Percentiles rank a stretch among this genome's conserved stretches.
Evolutionary conservation across 192 early-diverging fungal species (phyloP).

Genomic region (Phlyctochytrium planicorne): DNA sequence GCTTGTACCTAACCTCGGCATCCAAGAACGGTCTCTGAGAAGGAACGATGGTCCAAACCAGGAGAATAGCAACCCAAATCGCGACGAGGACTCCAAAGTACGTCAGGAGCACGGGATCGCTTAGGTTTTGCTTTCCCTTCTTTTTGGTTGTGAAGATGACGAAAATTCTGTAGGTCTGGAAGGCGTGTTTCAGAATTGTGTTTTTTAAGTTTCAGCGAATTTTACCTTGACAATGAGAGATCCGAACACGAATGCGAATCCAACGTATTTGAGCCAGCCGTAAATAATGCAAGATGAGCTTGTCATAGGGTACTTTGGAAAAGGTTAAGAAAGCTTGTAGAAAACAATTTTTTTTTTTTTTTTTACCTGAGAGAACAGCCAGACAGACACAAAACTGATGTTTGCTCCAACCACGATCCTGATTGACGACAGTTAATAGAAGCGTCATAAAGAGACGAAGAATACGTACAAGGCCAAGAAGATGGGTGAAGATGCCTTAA

Average conservation of each 20-base stretch:
- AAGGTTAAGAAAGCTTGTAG: background rate
- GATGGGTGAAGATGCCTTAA: background rate
- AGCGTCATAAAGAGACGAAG: background rate
- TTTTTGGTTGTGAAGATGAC: conserved; percentile 4
- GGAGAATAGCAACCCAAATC: background rate
- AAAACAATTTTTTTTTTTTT: background rate
- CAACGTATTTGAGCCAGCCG: conserved; percentile 6
- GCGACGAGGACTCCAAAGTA: conserved; percentile 1
- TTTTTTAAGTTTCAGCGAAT: too few species aligned
- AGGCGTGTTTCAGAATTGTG: too few species aligned
- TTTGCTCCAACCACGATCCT: background rate
- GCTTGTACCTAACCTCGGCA: background rate
- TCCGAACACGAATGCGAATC: conserved; percentile 6
- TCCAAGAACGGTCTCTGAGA: background rate
- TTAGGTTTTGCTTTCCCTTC: background rate
- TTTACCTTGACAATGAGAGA: conserved; percentile 1
- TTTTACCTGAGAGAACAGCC: conserved; percentile 1
- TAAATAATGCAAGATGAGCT: background rate
- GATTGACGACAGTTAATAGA: background rate
- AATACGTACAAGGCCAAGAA: conserved; percentile 2
- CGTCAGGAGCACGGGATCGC: background rate
- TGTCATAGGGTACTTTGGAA: background rate
- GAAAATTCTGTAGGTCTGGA: background rate
- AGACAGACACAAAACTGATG: background rate
- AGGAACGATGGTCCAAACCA: background rate